Percentiles rank a stretch among this genome's conserved stretches.
Evolutionary conservation across 2,329 filamentous ascomycete species (phyloP).

Genomic region (Hypoxylon sp.): DNA sequence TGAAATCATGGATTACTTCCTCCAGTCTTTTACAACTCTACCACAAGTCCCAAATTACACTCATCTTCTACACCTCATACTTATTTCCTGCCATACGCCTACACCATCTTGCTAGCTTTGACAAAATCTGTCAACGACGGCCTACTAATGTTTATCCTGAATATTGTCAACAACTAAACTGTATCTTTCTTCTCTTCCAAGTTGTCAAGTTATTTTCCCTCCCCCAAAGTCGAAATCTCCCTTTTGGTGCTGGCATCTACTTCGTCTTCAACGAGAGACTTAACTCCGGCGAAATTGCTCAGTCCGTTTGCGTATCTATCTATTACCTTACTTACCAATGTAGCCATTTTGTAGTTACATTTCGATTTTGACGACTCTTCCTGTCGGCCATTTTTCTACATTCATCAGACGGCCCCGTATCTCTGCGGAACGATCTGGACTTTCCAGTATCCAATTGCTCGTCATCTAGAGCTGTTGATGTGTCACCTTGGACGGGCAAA

Average conservation of each 20-base stretch:
- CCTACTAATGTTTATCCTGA: constrained; percentile 16
- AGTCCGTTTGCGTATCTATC: constrained; percentile 29
- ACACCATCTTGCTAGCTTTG: constrained; percentile 12
- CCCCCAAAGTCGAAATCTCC: constrained; percentile 14
- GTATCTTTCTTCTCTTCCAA: constrained; percentile 22
- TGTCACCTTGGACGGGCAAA: constrained; percentile 46
- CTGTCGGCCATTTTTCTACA: constrained; percentile 10
- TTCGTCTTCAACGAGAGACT: constrained; percentile 23
- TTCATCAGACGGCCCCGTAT: constrained; percentile 20
- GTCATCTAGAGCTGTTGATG: constrained; percentile 39
- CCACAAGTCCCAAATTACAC: constrained; percentile 32
- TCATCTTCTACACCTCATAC: constrained; percentile 27
- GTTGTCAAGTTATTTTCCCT: constrained; percentile 22
- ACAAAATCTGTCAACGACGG: background rate
- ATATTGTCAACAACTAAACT: constrained; percentile 14
- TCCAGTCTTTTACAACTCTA: constrained; percentile 11
- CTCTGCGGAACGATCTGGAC: constrained; percentile 37
- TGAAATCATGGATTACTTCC: constrained; percentile 41
- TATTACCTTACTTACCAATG: constrained; percentile 20
- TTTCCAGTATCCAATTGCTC: constrained; percentile 38
- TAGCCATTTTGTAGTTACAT: constrained; percentile 24
- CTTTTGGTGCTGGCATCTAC: constrained; percentile 27
- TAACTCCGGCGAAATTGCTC: constrained; percentile 28
- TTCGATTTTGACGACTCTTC: constrained; percentile 20
- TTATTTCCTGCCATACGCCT: constrained; percentile 27